Evolutionary conservation across 129 eudicot genomes (phyloP).

Genomic region (Silybum marianum): DNA sequence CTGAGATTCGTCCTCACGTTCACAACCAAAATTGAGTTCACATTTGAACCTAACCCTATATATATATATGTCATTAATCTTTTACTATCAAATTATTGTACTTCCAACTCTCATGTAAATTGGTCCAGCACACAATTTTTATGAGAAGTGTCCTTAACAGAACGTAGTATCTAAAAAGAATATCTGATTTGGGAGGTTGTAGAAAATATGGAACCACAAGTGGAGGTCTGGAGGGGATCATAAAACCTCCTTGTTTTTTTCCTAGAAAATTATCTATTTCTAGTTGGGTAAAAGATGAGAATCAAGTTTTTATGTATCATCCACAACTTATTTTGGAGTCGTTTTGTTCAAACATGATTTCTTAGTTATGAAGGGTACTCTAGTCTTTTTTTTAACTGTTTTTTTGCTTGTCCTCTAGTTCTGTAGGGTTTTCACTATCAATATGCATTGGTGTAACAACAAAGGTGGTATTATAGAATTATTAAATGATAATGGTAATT

Average conservation of each 20-base stretch:
- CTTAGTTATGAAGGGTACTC: too few species aligned
- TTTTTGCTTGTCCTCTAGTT: not conserved
- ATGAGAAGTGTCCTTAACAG: not conserved
- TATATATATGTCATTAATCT: too few species aligned
- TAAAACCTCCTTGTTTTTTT: not conserved
- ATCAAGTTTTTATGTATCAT: too few species aligned
- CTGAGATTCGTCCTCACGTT: too few species aligned
- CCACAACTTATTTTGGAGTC: too few species aligned
- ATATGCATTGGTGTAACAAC: not conserved
- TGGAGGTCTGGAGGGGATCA: slow-evolving; percentile 25
- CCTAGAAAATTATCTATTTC: not conserved
- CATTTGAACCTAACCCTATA: too few species aligned
- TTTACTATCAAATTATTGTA: too few species aligned
- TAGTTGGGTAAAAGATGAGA: too few species aligned
- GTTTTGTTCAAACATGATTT: too few species aligned
- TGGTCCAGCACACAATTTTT: not conserved
- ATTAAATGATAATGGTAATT: not conserved
- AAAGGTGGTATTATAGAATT: not conserved
- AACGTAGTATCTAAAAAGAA: not conserved
- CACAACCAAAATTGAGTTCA: too few species aligned
- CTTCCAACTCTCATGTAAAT: too few species aligned
- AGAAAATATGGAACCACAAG: not conserved
- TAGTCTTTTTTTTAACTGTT: too few species aligned
- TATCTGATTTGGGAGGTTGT: not conserved
- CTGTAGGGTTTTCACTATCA: not conserved